phyloP scores from a whole-genome alignment of 2,329 filamentous ascomycete genomes.

The Xylariaceae sp. region DNA sequence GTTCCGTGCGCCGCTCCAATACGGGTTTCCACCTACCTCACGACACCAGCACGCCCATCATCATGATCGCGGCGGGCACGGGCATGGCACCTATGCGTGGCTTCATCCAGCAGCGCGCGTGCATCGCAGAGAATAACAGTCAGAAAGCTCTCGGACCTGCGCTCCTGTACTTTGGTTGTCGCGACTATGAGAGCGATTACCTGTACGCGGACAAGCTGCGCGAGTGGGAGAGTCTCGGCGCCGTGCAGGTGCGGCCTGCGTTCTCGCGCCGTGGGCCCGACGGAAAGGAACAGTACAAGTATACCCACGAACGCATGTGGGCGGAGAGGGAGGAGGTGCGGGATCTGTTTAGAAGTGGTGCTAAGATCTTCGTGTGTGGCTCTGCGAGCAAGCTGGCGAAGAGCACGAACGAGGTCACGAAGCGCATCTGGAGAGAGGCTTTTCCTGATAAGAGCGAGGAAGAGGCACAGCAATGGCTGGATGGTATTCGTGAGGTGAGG shows the following conservation, averaged over 20 bases:
- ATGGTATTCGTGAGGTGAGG: conserved; percentile 27
- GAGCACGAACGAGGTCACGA: conserved; percentile 27
- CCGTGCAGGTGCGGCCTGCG: conserved; percentile 66
- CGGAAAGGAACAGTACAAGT: not conserved
- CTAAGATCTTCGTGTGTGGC: conserved; percentile 26
- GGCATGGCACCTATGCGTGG: conserved; percentile 23
- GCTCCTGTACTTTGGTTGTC: conserved; percentile 59
- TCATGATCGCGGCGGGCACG: conserved; percentile 24
- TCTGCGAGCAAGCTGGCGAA: conserved; percentile 24
- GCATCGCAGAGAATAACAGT: conserved; percentile 3
- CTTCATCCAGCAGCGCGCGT: conserved; percentile 27
- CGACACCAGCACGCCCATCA: conserved; percentile 13
- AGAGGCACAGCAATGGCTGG: conserved; percentile 27
- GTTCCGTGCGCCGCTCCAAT: conserved; percentile 18
- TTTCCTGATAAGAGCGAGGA: conserved; percentile 24
- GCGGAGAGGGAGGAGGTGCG: conserved; percentile 20
- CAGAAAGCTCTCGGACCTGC: conserved; percentile 43
- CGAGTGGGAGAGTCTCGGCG: conserved; percentile 65
- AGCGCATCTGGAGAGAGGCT: conserved; percentile 18
- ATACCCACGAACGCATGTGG: conserved; percentile 27
- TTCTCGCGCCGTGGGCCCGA: conserved; percentile 46
- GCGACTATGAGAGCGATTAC: conserved; percentile 58
- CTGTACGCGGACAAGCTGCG: conserved; percentile 66
- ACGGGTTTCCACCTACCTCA: conserved; percentile 21
- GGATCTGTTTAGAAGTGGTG: conserved; percentile 12